Evolutionary conservation across 2,329 filamentous ascomycete species (phyloP), one percentile per base, ranked within the genome.

Genomic region (Coniella lustricola): DNA sequence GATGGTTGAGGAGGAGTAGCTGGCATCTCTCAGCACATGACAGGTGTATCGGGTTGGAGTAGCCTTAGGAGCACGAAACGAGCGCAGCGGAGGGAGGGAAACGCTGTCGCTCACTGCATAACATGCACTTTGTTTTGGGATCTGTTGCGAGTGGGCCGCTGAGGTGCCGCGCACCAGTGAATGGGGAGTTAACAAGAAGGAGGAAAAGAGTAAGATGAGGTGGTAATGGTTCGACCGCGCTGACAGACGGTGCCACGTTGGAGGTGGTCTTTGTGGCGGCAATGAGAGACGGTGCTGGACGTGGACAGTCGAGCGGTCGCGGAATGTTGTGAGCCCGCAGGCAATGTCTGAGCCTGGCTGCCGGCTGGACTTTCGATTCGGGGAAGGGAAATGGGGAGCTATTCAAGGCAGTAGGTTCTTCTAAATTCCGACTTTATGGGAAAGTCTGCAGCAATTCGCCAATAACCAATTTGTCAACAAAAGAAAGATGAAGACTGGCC

Each of bases 401-500:
- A 7, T 4, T 22, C 14, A 18, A 20, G 34, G 40, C 35, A 22
- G 47, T 18, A 29, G 17, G 21, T 9, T 25, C 10, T 7, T 22
- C 31, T 42, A 44, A 17, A 44, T 16, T 32, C 44, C 32, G 22
- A 48, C 39, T 35, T 31, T 40, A 44, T 22, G 4, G 14, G 21
- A 50, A 32, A 42, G 32, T 34, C 43, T 44, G 40, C 31, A 31
- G 44, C 36, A 46, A 37, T 45, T 34, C 22, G 45, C 44, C 39
- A 42, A 38, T 17, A 47, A 41, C 34, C 35, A 46, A 20, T 20
- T 25, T 47, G 47, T 35, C 50, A 37, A 50, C 20, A 21, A 48
- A 50, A 50, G 38, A 29, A 29, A 29, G 49, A 50, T 43, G 46
- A 47, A 18, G 21, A 25, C 14, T 41, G 22, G 33, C 21, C 22